These are phyloP conservation scores for Fusarium nygamai DNA, from an alignment of 2,329 filamentous ascomycete species.

Conservation along the genomic window DNA sequence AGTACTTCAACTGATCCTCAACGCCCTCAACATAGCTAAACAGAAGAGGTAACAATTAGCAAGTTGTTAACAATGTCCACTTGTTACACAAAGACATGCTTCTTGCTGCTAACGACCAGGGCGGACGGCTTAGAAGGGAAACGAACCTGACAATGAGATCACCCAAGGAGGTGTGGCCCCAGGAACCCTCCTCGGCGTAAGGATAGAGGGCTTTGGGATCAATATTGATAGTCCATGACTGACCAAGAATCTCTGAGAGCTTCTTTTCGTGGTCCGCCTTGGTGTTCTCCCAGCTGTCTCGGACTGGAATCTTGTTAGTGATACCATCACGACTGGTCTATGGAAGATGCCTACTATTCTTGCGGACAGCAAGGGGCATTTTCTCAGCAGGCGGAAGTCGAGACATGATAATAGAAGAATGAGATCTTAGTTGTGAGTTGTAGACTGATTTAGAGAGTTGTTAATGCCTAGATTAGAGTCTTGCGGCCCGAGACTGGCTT, in stretches of 20 bases:
- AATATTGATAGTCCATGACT: slow-evolving; percentile 60
- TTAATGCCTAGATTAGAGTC: not conserved
- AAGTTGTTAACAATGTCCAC: accelerated
- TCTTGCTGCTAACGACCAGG: not conserved
- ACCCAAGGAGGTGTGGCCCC: slow-evolving; percentile 55
- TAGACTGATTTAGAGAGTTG: not conserved
- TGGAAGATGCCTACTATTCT: slow-evolving; percentile 54
- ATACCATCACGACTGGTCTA: not conserved
- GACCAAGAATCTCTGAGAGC: slow-evolving; percentile 57
- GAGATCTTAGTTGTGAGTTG: not conserved
- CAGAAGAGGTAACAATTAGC: not conserved
- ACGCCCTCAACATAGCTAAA: slow-evolving; percentile 57
- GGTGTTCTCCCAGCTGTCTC: slow-evolving; percentile 62
- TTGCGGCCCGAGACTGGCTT: not conserved
- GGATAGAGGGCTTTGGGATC: slow-evolving; percentile 58
- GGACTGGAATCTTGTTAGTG: slow-evolving; percentile 50
- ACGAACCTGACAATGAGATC: slow-evolving; percentile 55
- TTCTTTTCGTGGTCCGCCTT: slow-evolving; percentile 56
- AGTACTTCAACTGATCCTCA: slow-evolving; percentile 53
- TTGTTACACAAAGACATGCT: not conserved
- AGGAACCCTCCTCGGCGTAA: slow-evolving; percentile 55
- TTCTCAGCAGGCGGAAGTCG: slow-evolving; percentile 59
- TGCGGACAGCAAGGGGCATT: slow-evolving; percentile 61
- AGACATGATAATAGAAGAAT: slow-evolving; percentile 27
- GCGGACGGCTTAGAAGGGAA: not conserved